Evolutionary conservation across 352 stramenopile species (phyloP), one percentile per base, ranked within the genome.

Genomic region (Pythium scleroteichum): DNA sequence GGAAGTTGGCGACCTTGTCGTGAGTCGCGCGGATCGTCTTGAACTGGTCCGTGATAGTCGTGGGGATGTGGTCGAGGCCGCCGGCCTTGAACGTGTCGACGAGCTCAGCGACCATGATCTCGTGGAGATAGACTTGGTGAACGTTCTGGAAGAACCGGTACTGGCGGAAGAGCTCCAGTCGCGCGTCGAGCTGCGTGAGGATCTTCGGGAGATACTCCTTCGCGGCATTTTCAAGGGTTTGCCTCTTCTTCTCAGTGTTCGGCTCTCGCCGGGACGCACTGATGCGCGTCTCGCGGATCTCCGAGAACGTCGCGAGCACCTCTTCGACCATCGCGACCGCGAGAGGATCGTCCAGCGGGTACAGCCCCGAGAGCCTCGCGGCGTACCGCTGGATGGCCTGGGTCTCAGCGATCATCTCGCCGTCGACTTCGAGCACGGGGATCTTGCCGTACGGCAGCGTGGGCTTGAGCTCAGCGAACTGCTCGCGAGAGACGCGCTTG

Each of bases 301-400:
- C 49, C 17, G 9, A 33, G 3, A 55, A 19, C 17, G 27, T 24
- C 29, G 32, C 26, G n/a, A 87, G 24, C 41, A 88, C 70, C 53
- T 87, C 79, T 55, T 88, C 76, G 16, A 87, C 53, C 33, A 60
- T 49, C 14, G 84, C 51, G n/a, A 76, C 63, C 13, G 67, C 58
- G 0, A 75, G 10, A 2, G 68, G 62, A 32, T 75, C 62, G 42
- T 59, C 42, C 22, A 79, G 75, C 13, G 72, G 73, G 53, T 72
- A 79, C 22, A 77, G 41, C 6, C 61, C 53, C 0, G 56, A 52
- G 22, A 81, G 54, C 0, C 59, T 66, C 0, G 59, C 70, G 3
- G 57, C 67, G 53, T 73, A 82, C 17, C 66, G 60, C n/a, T 72
- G 29, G 6, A 82, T 66, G 1, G 67, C 72, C 7, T 70, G 47